Percentiles rank a stretch among this genome's conserved stretches.
phyloP scores from a whole-genome alignment of 192 early-diverging fungal species.

The Coemansia sp. region DNA sequence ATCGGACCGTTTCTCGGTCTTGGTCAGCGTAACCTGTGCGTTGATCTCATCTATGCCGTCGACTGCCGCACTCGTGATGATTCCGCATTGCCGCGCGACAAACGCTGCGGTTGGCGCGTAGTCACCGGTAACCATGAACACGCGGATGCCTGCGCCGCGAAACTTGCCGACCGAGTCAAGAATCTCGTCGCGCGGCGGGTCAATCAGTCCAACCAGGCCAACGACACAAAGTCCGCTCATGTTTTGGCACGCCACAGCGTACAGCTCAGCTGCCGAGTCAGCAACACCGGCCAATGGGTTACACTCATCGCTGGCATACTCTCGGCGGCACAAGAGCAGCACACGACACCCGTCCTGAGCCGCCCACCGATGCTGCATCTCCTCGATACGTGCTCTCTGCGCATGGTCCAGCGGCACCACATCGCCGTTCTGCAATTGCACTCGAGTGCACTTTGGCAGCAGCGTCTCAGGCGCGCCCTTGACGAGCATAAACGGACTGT shows the following conservation, averaged over 20 bases:
- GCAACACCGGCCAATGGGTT: constrained; percentile 53
- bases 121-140: constrained; percentile 89
- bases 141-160: constrained; percentile 65
- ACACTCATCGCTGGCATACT: constrained; percentile 11
- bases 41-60: constrained; percentile 45
- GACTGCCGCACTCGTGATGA: constrained; percentile 55
- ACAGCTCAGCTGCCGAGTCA: constrained; percentile 32
- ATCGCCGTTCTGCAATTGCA: constrained; percentile 43
- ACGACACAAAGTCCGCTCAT: constrained; percentile 62
- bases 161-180: constrained; percentile 60
- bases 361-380: constrained; percentile 58
- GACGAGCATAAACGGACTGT: constrained; percentile 55
- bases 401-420: constrained; percentile 43
- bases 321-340: constrained; percentile 48
- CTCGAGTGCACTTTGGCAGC: constrained; percentile 53
- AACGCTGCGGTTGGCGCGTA: constrained; percentile 73
- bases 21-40: neutral
- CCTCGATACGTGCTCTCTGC: constrained; percentile 27
- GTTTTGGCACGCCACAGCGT: constrained; percentile 25
- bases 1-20: neutral
- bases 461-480: constrained; percentile 84
- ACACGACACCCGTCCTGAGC: constrained; percentile 58
- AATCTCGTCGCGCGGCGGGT: constrained; percentile 81
- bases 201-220: constrained; percentile 76
- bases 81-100: constrained; percentile 75